Percentiles rank a stretch among this genome's conserved stretches.
Conservation (phyloP, 208 protist species). For the Wallacemonas sp. region DNA sequence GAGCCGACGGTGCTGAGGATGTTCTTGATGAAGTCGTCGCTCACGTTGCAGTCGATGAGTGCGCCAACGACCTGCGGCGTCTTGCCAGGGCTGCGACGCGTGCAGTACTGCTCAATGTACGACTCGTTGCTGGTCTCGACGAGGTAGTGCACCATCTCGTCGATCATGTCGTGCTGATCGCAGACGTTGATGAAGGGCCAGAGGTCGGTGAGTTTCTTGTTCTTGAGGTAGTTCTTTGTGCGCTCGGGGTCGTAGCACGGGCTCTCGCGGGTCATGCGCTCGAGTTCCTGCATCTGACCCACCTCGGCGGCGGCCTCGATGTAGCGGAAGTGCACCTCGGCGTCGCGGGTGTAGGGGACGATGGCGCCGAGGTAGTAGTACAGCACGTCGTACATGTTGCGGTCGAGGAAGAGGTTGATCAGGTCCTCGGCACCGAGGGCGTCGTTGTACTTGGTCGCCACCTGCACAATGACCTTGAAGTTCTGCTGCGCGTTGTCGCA, state of each 20-base stretch:
- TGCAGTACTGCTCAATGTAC: slow-evolving; percentile 98
- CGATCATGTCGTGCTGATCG: slow-evolving; percentile 98
- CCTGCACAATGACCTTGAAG: slow-evolving; percentile 98
- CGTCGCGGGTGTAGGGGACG: slow-evolving; percentile 95
- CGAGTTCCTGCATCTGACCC: slow-evolving; percentile 98
- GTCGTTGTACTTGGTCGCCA: slow-evolving; percentile 98
- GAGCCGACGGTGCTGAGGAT: slow-evolving; percentile 95
- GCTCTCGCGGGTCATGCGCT: slow-evolving; percentile 98
- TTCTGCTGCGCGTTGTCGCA: slow-evolving; percentile 96
- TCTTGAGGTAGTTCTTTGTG: slow-evolving; percentile 99
- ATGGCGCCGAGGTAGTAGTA: slow-evolving; percentile 98
- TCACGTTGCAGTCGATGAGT: slow-evolving; percentile 98
- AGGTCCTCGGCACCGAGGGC: slow-evolving; percentile 93
- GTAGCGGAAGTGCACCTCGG: slow-evolving; percentile 99
- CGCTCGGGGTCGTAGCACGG: slow-evolving; percentile 97
- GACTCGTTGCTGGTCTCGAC: slow-evolving; percentile 96
- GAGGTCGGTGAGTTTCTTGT: slow-evolving; percentile 97
- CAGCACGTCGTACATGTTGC: slow-evolving; percentile 95
- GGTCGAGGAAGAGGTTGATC: slow-evolving; percentile 97
- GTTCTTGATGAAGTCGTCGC: slow-evolving; percentile 97
- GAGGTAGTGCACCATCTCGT: slow-evolving; percentile 98
- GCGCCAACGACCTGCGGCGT: slow-evolving; percentile 98
- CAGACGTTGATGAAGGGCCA: slow-evolving; percentile 99
- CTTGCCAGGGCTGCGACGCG: slow-evolving; percentile 95
- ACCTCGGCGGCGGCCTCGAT: slow-evolving; percentile 98